These are phyloP conservation scores for Exutisphaerella laricina DNA, from an alignment of 2,329 filamentous ascomycete genomes.

Conservation along the genomic window DNA sequence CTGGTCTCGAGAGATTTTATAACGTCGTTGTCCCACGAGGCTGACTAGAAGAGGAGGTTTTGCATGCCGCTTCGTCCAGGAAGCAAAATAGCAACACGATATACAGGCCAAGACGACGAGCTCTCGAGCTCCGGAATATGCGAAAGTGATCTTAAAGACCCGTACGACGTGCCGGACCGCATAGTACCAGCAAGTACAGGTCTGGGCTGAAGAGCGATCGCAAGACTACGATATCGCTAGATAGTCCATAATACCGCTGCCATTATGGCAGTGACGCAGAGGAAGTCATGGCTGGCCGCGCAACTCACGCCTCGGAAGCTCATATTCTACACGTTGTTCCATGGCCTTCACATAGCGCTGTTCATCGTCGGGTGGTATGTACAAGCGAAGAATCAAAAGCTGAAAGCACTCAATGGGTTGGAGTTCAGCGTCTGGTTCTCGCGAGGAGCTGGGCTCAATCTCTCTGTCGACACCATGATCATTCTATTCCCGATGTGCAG, in stretches of 20 bases:
- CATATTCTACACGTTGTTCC: slow-evolving; percentile 35
- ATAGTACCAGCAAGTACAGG: no score
- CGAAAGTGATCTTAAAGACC: background rate
- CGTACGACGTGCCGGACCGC: background rate
- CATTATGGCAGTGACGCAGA: slow-evolving; percentile 19
- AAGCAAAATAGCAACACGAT: no score
- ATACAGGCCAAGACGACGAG: no score
- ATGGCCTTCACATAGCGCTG: slow-evolving; percentile 34
- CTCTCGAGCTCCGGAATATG: background rate
- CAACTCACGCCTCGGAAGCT: slow-evolving; percentile 34
- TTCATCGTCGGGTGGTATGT: slow-evolving; percentile 47
- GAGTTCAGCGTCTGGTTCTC: slow-evolving; percentile 93
- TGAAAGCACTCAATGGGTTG: slow-evolving; percentile 75
- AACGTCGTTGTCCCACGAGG: background rate
- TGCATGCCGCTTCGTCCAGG: no score
- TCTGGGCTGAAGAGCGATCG: no score
- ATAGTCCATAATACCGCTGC: background rate
- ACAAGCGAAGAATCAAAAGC: slow-evolving; percentile 61
- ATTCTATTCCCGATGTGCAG: slow-evolving; percentile 94
- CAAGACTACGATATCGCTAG: background rate
- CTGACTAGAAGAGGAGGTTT: no score
- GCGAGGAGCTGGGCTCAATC: slow-evolving; percentile 79
- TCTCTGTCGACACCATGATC: slow-evolving; percentile 77
- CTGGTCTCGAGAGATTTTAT: background rate
- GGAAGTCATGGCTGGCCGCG: slow-evolving; percentile 31